Evolutionary conservation across 257 asterid species (phyloP), one percentile per base, ranked within the genome.

Genomic region (Petunia axillaris): DNA sequence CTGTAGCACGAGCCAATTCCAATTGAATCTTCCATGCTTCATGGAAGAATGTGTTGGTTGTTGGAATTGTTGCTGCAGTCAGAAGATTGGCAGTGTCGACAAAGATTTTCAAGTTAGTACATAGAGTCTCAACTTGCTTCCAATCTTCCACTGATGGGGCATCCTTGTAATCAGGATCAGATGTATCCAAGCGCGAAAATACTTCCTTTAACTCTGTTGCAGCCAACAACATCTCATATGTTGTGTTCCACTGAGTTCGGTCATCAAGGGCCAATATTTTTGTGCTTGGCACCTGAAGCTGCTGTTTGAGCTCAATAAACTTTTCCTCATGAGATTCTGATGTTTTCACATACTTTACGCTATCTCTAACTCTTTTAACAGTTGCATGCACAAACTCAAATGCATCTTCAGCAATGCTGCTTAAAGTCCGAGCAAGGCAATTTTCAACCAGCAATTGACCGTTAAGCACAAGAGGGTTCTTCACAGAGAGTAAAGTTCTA

Each of bases 11-110:
- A 1, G 95, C 92, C 41, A 94, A 78, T 75, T 96, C 98, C 84
- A 96, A 65, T 83, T 92, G 97, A 78, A 96, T 92, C 92, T 96
- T 96, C 98, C 98, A 96, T 5, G 92, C 98, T 85, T 96, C 98
- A 10, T 94, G 99, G 87, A 94, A 94, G 87, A 96, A 94, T 6
- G 91, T 85, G 86, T 91, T 92, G 39, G 97, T 90, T 2, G 97
- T 96, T 0, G 93, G 93, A 6, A 91, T 79, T n/a, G 83, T 79
- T n/a, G 86, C 65, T 2, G 87, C 75, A 1, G 93, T 87, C 65
- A 96, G 86, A 48, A 94, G 88, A 85, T 80, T 88, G 40, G 99
- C 97, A 0, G 97, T 93, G 85, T 92, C 97, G 35, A 92, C 90
- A 7, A 96, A 85, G 62, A 92, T 97, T 59, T 90, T 94, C 84